Evolutionary conservation across 2,329 filamentous ascomycete species (phyloP), one percentile per base, ranked within the genome.

Genomic region (Penicillium occitanis): DNA sequence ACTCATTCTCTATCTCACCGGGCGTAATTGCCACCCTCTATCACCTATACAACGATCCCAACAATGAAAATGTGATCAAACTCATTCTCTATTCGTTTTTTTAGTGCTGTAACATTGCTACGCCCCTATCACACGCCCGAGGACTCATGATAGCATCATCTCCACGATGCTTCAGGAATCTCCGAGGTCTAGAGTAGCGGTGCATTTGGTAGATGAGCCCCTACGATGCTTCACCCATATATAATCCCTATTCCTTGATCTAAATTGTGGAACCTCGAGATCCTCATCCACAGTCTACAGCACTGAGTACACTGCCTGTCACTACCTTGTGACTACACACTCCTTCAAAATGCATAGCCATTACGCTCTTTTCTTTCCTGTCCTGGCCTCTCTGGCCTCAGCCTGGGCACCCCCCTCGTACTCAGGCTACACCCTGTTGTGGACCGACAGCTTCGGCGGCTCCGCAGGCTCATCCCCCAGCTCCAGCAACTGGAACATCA

Each of bases 351-450:
- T 65, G 46, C 22, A 50, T 14, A 33, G 25, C 25, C 46, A 11
- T 11, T 44, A 33, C n/a, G 30, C 57, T 35, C 33, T 51, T 22
- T 30, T 66, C 13, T 8, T 30, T 28, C 25, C 57, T 60, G 13
- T 14, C 30, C 10, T 66, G 50, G 59, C 48, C 64, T 55, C 64
- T 8, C 19, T 66, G 50, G 59, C 44, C 30, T 58, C 59, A 5
- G 64, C 64, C n/a, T 66, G 64, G 63, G 63, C 51, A 33, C 64
- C 64, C 10, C 64, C 64, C 1, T 66, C 64, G 7, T 66, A 66
- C 59, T 19, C 59, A 48, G 64, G 64, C 22, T 66, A 66, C 42
- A 62, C 40, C 1, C 42, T 66, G 40, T 19, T 37, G 22, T 66
- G 64, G 64, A 63, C 48, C 11, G 64, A 66, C 42, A 44, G 13